A percentile compares a stretch with the other conserved stretches of the same genome.
Conservation (phyloP, 805 yeast genomes). For the Metschnikowia lochheadii region DNA sequence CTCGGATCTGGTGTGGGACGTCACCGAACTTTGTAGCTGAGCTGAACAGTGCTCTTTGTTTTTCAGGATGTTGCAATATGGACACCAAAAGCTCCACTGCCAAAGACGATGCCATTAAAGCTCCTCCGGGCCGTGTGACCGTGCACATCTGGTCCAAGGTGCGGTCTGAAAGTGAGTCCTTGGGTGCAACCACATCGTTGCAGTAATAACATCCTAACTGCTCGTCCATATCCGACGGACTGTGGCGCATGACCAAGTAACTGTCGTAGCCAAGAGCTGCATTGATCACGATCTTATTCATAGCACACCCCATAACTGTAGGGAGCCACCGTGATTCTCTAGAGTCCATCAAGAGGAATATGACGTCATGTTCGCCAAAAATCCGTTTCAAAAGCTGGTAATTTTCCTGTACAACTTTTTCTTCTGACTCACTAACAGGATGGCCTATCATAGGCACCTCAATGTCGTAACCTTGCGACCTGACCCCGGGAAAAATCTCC, state of each 20-base stretch:
- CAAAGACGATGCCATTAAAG: slow-evolving; percentile 77
- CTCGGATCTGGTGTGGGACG: slow-evolving; percentile 87
- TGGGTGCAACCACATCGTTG: slow-evolving; percentile 92
- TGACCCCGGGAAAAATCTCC: slow-evolving; percentile 74
- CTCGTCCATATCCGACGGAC: slow-evolving; percentile 20
- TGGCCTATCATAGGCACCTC: slow-evolving; percentile 98
- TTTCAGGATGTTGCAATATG: slow-evolving; percentile 60
- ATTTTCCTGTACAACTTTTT: slow-evolving; percentile 42
- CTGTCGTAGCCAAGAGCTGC: slow-evolving; percentile 96
- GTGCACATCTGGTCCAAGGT: slow-evolving; percentile 98
- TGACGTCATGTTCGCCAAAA: slow-evolving; percentile 65
- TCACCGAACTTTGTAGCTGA: slow-evolving; percentile 51
- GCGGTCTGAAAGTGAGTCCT: slow-evolving; percentile 79
- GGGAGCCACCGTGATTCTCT: slow-evolving; percentile 98
- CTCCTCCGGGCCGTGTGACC: slow-evolving; percentile 95
- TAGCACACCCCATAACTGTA: slow-evolving; percentile 67
- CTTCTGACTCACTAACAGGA: slow-evolving; percentile 51
- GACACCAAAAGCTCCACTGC: slow-evolving; percentile 83
- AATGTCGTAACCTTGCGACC: slow-evolving; percentile 55
- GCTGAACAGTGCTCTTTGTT: slow-evolving; percentile 41
- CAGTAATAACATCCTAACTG: slow-evolving; percentile 92
- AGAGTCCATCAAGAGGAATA: slow-evolving; percentile 86
- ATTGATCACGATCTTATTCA: slow-evolving; percentile 73
- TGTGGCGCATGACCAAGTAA: slow-evolving; percentile 88
- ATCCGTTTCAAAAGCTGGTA: slow-evolving; percentile 51